Base-by-base conservation (phyloP, 768 basidiomycete species). In the Psilocybe azurescens region DNA sequence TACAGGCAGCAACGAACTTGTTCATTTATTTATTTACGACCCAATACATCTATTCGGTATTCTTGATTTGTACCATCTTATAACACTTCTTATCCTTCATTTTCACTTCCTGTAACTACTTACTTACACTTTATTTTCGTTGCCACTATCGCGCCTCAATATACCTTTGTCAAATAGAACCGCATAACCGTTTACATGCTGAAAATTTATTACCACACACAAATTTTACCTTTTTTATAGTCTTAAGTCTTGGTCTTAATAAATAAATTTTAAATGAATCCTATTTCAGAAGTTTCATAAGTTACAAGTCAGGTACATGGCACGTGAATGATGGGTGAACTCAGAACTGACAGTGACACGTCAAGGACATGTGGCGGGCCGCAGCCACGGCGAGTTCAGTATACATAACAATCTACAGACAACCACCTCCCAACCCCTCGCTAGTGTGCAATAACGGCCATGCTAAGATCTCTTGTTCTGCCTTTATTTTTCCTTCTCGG, bases 401-500 rank as follows among this genome's bases (percentile, higher is more conserved):
- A 24, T n/a, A n/a, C n/a, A n/a, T 24, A 24, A 24, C 24, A 24
- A 2, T 24, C 24, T 24, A 24, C 24, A 24, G 24, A 24, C 24
- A 24, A 24, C 24, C 24, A 24, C 24, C 24, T 24, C 24, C 24
- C 24, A 24, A 24, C 24, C 24, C 24, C 24, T 24, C 24, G 24
- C 24, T 24, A 24, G 24, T 24, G 24, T 24, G 24, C 24, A 24
- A 56, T 53, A 53, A 13, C 2, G 14, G 41, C 32, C 28, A 66
- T 64, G 65, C 56, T 49, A 8, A 53, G 38, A 41, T 54, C 28
- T 18, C 29, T 61, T 46, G 24, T 49, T 11, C 48, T 65, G 1
- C 33, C 60, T 4, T 51, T 69, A 20, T 30, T 65, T 4, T 63
- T 83, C 20, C 68, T 80, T 13, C 59, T 79, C 5, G 74, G 79